Conservation (phyloP, 2,329 filamentous ascomycete species). For the Gliomastix tumulicola region DNA sequence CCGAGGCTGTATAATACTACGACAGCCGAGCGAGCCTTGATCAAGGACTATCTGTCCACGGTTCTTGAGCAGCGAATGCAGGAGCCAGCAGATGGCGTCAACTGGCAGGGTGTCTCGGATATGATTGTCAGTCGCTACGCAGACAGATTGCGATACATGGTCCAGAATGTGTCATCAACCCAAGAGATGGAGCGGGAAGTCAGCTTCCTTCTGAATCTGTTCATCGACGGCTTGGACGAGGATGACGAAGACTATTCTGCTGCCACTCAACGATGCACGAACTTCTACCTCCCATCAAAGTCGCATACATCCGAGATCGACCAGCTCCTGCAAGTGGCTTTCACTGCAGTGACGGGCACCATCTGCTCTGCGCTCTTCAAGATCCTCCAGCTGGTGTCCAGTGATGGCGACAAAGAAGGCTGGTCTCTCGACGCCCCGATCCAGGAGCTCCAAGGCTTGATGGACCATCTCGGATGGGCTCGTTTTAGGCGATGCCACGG, state of each 20-base stretch:
- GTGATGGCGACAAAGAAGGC: background rate
- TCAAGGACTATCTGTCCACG: conserved; percentile 19
- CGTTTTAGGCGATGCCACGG: conserved; percentile 49
- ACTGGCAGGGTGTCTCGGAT: conserved; percentile 64
- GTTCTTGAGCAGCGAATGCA: conserved; percentile 17
- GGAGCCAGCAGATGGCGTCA: conserved; percentile 18
- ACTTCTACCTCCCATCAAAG: background rate
- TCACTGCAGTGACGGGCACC: background rate
- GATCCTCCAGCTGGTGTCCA: background rate
- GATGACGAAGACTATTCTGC: conserved; percentile 18
- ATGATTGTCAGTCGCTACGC: conserved; percentile 58
- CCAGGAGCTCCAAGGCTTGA: conserved; percentile 20
- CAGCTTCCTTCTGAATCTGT: conserved; percentile 7
- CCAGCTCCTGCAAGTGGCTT: background rate
- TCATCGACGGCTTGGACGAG: conserved; percentile 26
- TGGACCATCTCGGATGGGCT: conserved; percentile 48
- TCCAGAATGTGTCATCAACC: conserved; percentile 11
- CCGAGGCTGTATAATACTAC: conserved; percentile 15
- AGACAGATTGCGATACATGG: conserved; percentile 38
- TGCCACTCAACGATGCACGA: background rate
- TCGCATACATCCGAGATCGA: background rate
- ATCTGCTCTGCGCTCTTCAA: background rate
- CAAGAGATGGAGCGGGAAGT: background rate
- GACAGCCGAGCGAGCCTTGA: background rate
- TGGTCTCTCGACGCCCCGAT: background rate